phyloP scores from a whole-genome alignment of 805 yeast genomes.

The Starmera dryadoides region DNA sequence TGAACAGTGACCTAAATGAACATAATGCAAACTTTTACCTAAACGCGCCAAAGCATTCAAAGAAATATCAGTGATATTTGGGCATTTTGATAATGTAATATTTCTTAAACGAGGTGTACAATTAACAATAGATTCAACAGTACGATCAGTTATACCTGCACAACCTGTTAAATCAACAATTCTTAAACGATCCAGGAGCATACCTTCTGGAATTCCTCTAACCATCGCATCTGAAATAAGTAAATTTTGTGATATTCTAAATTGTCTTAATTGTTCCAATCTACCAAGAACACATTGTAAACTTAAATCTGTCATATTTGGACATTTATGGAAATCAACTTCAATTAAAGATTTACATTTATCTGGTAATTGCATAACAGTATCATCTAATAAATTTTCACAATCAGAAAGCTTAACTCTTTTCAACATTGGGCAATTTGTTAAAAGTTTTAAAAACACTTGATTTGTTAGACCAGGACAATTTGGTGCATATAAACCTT shows the following conservation, averaged over 20 bases:
- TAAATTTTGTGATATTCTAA: slow-evolving; percentile 68
- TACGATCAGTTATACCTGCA: slow-evolving; percentile 68
- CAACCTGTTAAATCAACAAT: slow-evolving; percentile 84
- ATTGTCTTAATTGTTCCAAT: slow-evolving; percentile 73
- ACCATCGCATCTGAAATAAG: slow-evolving; percentile 66
- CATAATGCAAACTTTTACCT: slow-evolving; percentile 76
- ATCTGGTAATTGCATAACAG: slow-evolving; percentile 52
- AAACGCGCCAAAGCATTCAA: slow-evolving; percentile 62
- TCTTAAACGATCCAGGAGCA: slow-evolving; percentile 58
- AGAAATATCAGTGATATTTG: slow-evolving; percentile 77
- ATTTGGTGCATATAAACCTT: slow-evolving; percentile 86
- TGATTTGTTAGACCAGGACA: slow-evolving; percentile 64
- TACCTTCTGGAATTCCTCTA: slow-evolving; percentile 39
- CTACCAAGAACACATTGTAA: slow-evolving; percentile 49
- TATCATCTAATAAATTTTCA: slow-evolving; percentile 53
- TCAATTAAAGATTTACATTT: slow-evolving; percentile 80
- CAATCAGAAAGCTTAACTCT: slow-evolving; percentile 79
- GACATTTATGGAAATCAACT: slow-evolving; percentile 80
- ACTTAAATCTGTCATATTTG: slow-evolving; percentile 60
- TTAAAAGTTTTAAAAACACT: slow-evolving; percentile 52
- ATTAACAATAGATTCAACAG: slow-evolving; percentile 62
- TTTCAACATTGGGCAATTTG: slow-evolving; percentile 65
- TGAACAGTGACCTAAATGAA: slow-evolving; percentile 91
- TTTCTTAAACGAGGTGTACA: slow-evolving; percentile 84
- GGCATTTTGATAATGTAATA: slow-evolving; percentile 84